Conservation (phyloP, 805 yeast genomes). For the Teunomyces aglyptinius region DNA sequence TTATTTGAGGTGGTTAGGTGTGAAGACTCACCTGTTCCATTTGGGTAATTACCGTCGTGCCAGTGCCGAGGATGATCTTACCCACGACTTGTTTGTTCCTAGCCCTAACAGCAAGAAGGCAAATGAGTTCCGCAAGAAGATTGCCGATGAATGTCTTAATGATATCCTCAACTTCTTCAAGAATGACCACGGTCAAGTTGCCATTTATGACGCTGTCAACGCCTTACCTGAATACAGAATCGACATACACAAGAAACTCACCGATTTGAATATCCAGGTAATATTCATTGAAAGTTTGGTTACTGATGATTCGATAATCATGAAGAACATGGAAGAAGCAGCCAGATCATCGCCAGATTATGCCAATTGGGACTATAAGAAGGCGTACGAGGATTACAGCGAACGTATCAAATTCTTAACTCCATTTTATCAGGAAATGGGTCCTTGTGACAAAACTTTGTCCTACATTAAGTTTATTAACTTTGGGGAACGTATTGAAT, state of each 20-base stretch:
- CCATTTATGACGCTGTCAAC: constrained; percentile 93
- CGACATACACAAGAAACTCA: constrained; percentile 54
- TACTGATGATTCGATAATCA: constrained; percentile 66
- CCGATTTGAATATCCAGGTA: constrained; percentile 62
- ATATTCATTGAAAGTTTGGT: constrained; percentile 86
- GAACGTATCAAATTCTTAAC: constrained; percentile 67
- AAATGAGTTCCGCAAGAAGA: constrained; percentile 50
- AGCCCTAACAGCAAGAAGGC: constrained; percentile 48
- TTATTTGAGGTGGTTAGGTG: constrained; percentile 95
- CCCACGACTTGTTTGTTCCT: constrained; percentile 69
- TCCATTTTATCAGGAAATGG: constrained; percentile 71
- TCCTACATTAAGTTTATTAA: constrained; percentile 84
- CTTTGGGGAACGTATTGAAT: constrained; percentile 80
- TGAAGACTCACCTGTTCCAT: constrained; percentile 86
- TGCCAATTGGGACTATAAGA: constrained; percentile 65
- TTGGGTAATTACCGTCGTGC: constrained; percentile 85
- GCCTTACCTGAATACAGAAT: constrained; percentile 69
- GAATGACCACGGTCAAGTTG: constrained; percentile 85
- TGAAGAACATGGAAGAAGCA: constrained; percentile 70
- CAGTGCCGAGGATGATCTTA: constrained; percentile 47
- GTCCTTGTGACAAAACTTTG: constrained; percentile 48
- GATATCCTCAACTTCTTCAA: constrained; percentile 73
- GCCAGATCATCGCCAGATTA: constrained; percentile 90
- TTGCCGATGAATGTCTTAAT: constrained; percentile 60
- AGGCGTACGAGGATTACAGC: constrained; percentile 76